A percentile compares a stretch with the other conserved stretches of the same genome.
Conservation (phyloP, 768 basidiomycete genomes). For the Mycena epipterygia region DNA sequence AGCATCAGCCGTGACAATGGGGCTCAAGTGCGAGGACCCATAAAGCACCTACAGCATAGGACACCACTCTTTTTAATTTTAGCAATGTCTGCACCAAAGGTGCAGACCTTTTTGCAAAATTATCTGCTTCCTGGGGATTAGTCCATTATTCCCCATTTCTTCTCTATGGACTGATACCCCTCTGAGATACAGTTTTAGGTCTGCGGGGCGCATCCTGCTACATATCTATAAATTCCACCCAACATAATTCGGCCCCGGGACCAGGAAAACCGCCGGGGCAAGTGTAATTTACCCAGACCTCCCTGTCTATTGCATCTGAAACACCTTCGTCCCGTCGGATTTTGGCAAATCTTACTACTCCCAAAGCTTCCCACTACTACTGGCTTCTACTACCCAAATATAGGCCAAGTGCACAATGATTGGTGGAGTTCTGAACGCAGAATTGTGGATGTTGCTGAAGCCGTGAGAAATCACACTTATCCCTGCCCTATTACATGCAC, state of each 20-base stretch:
- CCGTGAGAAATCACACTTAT: background rate
- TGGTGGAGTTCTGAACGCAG: no score
- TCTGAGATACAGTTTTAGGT: background rate
- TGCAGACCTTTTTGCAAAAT: background rate
- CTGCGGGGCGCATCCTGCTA: background rate
- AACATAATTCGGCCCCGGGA: constrained; percentile 1
- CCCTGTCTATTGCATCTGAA: constrained; percentile 1
- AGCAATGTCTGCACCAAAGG: background rate
- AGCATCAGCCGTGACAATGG: no score
- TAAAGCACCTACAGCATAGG: no score
- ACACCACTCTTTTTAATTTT: no score
- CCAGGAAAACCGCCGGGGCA: background rate
- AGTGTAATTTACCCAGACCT: no score
- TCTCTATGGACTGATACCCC: constrained; percentile 5
- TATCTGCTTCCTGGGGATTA: constrained; percentile 11
- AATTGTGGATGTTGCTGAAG: background rate
- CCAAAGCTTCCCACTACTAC: background rate
- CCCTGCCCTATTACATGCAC: background rate
- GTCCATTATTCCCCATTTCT: constrained; percentile 8
- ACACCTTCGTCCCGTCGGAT: background rate
- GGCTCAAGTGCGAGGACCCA: no score
- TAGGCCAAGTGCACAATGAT: no score
- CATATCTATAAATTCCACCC: constrained; percentile 3
- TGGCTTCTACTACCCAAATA: no score
- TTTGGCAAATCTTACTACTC: background rate